Evolutionary conservation across 257 asterid genomes (phyloP).

Genomic region (Prunella vulgaris): DNA sequence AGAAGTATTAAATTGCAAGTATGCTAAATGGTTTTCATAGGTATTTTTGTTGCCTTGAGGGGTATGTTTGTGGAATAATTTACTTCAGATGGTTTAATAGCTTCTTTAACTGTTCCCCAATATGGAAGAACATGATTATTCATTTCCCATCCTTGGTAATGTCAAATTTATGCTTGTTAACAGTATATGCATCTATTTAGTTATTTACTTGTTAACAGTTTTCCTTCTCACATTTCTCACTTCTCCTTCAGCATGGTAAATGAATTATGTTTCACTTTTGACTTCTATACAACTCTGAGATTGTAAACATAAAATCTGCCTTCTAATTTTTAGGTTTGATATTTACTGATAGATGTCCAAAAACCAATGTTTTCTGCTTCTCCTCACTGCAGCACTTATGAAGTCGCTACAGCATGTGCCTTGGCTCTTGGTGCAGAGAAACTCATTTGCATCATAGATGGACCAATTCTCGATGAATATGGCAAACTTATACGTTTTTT

Average conservation of each 20-base stretch:
- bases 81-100: slow-evolving; percentile 14
- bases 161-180: background rate
- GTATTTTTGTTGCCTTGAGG: slow-evolving; percentile 52
- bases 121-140: background rate
- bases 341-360: background rate
- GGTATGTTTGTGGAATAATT: slow-evolving; percentile 20
- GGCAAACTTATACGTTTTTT: slow-evolving; percentile 78
- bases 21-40: slow-evolving; percentile 62
- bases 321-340: background rate
- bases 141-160: slow-evolving; percentile 12
- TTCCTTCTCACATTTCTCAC: background rate
- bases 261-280: background rate
- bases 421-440: slow-evolving; percentile 94
- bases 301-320: background rate
- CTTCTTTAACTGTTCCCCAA: slow-evolving; percentile 3
- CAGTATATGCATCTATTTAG: slow-evolving; percentile 5
- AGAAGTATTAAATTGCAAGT: slow-evolving; percentile 99
- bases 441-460: slow-evolving; percentile 89
- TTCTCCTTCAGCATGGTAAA: background rate
- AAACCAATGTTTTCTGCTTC: background rate
- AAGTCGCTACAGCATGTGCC: slow-evolving; percentile 98
- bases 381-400: slow-evolving; percentile 76
- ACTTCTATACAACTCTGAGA: background rate
- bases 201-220: background rate
- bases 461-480: slow-evolving; percentile 78